phyloP scores from a whole-genome alignment of 148 eudicot species.

The Fagopyrum homotropicum region DNA sequence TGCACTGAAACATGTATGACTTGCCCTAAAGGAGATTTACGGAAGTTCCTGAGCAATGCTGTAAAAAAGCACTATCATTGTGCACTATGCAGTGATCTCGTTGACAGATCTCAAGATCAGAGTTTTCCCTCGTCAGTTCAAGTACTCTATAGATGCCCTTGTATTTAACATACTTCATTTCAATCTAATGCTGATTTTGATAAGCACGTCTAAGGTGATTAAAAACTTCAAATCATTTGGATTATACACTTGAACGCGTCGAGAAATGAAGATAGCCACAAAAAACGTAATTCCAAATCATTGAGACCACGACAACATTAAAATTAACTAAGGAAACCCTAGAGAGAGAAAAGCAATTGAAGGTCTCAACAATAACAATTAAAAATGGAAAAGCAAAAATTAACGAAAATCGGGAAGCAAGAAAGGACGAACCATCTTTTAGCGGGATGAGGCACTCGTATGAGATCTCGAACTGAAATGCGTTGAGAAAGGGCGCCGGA shows the following conservation, averaged over 20 bases:
- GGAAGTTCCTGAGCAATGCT: neutral
- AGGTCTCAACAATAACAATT: neutral
- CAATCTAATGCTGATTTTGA: neutral
- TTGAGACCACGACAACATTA: neutral
- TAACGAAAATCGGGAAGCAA: neutral
- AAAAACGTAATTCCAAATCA: neutral
- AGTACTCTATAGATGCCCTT: neutral
- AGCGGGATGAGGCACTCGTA: constrained; percentile 17
- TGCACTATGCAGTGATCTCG: neutral
- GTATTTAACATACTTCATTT: neutral
- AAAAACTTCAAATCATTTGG: neutral
- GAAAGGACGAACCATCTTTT: constrained; percentile 14
- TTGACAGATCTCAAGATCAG: neutral
- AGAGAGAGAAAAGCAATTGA: neutral
- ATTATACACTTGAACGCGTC: neutral
- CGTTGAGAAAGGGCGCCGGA: constrained; percentile 17
- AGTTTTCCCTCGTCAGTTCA: neutral
- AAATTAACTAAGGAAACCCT: neutral
- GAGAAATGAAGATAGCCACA: neutral
- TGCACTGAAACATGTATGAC: neutral
- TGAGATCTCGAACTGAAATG: constrained; percentile 19
- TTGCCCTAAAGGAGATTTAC: neutral
- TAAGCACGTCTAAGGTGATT: neutral
- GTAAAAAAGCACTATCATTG: neutral
- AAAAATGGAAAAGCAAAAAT: neutral